A percentile compares a stretch with the other conserved stretches of the same genome.
Conservation (phyloP, 2,329 filamentous ascomycete species). For the Ophiostoma quercus region DNA sequence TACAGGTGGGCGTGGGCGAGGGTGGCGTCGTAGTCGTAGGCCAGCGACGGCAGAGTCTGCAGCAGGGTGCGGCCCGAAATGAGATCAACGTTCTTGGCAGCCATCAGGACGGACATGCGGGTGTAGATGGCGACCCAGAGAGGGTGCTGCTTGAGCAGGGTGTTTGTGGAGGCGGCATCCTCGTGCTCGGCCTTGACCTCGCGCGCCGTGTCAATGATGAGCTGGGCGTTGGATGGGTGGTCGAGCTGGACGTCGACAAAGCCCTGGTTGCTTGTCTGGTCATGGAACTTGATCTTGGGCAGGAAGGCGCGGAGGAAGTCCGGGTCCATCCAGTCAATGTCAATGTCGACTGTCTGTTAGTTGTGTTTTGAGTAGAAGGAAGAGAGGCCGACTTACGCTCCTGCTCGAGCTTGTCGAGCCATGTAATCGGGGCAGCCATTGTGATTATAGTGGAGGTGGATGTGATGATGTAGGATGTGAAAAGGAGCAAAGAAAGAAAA, state of each 20-base stretch:
- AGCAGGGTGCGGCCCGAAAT: slow-evolving; percentile 46
- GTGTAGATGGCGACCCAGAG: slow-evolving; percentile 46
- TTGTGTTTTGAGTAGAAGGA: not conserved
- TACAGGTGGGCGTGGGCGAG: slow-evolving; percentile 45
- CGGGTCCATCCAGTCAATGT: slow-evolving; percentile 50
- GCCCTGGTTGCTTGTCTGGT: slow-evolving; percentile 48
- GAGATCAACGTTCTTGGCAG: slow-evolving; percentile 42
- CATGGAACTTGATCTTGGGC: slow-evolving; percentile 40
- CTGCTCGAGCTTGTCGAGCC: slow-evolving; percentile 42
- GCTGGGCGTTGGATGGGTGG: slow-evolving; percentile 40
- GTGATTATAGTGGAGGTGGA: not conserved
- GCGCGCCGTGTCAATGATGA: slow-evolving; percentile 39
- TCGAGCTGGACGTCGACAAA: slow-evolving; percentile 45
- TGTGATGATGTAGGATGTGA: no score
- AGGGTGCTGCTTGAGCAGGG: slow-evolving; percentile 11
- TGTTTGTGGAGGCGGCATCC: not conserved
- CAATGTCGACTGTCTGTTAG: slow-evolving; percentile 41
- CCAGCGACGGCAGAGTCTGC: slow-evolving; percentile 44
- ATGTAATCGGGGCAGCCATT: slow-evolving; percentile 31
- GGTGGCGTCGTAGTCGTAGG: slow-evolving; percentile 42
- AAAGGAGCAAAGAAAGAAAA: not conserved
- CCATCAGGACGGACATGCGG: slow-evolving; percentile 44
- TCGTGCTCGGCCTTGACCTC: slow-evolving; percentile 41
- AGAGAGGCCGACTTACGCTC: slow-evolving; percentile 33
- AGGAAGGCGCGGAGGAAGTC: slow-evolving; percentile 40